phyloP scores from a whole-genome alignment of 106 monocot species.

The Xerophyta viscosa region DNA sequence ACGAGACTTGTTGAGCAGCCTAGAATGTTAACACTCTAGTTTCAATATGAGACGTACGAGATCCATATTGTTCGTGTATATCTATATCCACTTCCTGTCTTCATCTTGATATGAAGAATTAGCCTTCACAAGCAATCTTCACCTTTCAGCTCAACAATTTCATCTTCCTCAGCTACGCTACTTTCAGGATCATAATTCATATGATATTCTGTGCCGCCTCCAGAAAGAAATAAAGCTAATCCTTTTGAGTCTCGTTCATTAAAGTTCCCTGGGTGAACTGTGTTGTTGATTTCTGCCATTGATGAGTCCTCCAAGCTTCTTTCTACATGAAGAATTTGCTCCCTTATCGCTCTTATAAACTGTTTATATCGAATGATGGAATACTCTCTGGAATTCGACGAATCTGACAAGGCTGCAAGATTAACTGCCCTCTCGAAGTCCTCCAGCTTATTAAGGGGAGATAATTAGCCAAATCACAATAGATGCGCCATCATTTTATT shows the following conservation, averaged over 20 bases:
- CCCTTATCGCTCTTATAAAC: slow-evolving; percentile 61
- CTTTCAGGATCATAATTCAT: slow-evolving; percentile 12
- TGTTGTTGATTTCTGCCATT: slow-evolving; percentile 10
- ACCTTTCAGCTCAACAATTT: slow-evolving; percentile 42
- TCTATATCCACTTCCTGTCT: neutral
- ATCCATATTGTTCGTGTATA: slow-evolving; percentile 29
- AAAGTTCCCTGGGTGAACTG: slow-evolving; percentile 14
- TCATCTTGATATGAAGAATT: neutral
- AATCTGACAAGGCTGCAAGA: slow-evolving; percentile 41
- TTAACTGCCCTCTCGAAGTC: slow-evolving; percentile 66
- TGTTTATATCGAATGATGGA: slow-evolving; percentile 43
- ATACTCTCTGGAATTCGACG: slow-evolving; percentile 43
- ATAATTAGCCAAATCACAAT: slow-evolving; percentile 1
- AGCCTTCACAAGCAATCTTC: slow-evolving; percentile 12
- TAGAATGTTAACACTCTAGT: no score
- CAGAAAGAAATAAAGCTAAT: slow-evolving; percentile 61
- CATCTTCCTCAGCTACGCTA: slow-evolving; percentile 21
- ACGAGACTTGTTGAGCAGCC: no score
- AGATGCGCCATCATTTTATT: neutral
- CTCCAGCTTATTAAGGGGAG: slow-evolving; percentile 36
- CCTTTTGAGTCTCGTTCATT: slow-evolving; percentile 39
- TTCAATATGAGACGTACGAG: slow-evolving; percentile 12
- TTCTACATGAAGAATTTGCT: slow-evolving; percentile 38
- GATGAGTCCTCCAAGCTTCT: slow-evolving; percentile 25
- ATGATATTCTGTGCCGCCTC: slow-evolving; percentile 12